Conservation (phyloP, 148 eudicot species). For the Fallopia convolvulus region DNA sequence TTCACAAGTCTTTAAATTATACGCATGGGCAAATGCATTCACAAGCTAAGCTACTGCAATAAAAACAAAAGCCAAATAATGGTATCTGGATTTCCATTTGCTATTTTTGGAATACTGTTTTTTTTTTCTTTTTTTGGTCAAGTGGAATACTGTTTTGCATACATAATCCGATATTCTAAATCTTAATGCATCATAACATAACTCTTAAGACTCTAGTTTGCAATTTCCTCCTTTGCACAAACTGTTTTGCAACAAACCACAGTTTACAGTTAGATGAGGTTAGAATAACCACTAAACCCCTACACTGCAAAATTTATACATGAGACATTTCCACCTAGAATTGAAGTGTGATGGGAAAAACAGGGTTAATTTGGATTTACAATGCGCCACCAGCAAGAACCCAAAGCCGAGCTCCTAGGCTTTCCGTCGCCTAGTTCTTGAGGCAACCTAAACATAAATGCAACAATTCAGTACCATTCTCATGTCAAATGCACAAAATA, state of each 20-base stretch:
- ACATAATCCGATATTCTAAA: not conserved
- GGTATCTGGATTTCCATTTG: no score
- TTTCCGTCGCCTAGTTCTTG: constrained; percentile 12
- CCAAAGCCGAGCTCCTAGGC: not conserved
- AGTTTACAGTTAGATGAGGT: not conserved
- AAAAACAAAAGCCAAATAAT: no score
- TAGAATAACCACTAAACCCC: not conserved
- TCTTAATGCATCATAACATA: not conserved
- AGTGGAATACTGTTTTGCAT: not conserved
- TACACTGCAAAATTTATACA: not conserved
- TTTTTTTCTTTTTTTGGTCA: no score
- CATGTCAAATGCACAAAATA: not conserved
- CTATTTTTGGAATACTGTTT: not conserved
- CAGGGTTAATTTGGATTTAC: not conserved
- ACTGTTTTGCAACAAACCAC: not conserved
- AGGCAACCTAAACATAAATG: constrained; percentile 5
- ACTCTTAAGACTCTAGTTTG: not conserved
- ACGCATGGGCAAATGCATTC: no score
- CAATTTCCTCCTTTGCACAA: not conserved
- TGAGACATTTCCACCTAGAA: not conserved
- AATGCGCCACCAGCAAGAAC: not conserved
- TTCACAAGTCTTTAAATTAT: no score
- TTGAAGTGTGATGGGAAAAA: not conserved
- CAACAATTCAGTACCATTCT: not conserved
- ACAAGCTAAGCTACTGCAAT: no score